Conservation (phyloP, 2,329 filamentous ascomycete species). For the Neonectria magnoliae region DNA sequence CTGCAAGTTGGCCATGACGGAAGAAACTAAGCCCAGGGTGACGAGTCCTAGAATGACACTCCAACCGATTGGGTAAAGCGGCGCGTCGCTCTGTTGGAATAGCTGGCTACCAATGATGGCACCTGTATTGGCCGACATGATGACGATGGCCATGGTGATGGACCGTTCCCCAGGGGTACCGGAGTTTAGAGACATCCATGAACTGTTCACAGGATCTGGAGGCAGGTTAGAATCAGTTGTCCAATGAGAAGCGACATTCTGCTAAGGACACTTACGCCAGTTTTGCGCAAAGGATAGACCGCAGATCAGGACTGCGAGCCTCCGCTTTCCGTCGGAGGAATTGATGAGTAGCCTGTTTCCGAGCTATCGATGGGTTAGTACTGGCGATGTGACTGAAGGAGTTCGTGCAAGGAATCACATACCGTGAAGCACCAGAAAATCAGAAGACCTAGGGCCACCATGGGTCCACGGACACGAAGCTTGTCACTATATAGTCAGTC, state of each 20-base stretch:
- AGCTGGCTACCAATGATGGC: conserved; percentile 45
- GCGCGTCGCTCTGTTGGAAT: conserved; percentile 44
- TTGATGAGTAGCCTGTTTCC: conserved; percentile 32
- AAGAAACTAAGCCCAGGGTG: conserved; percentile 35
- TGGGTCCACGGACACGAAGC: conserved; percentile 31
- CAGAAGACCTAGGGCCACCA: conserved; percentile 29
- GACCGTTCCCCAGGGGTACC: conserved; percentile 44
- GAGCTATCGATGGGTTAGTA: conserved; percentile 21
- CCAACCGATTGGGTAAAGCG: conserved; percentile 44
- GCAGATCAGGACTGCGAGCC: conserved; percentile 29
- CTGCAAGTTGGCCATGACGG: conserved; percentile 36
- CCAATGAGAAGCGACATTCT: rapidly evolving
- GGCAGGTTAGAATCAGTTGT: neutral
- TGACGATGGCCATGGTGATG: conserved; percentile 47
- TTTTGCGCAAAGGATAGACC: conserved; percentile 29
- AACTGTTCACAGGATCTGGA: conserved; percentile 41
- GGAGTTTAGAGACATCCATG: conserved; percentile 45
- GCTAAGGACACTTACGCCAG: conserved; percentile 30
- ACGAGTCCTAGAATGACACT: conserved; percentile 40
- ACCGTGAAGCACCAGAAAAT: conserved; percentile 33
- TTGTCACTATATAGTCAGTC: conserved; percentile 26
- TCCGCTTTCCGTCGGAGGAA: conserved; percentile 26
- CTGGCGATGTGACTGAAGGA: neutral
- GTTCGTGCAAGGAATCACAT: neutral
- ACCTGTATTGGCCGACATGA: conserved; percentile 47